A percentile compares a stretch with the other conserved stretches of the same genome.
Evolutionary conservation across 2,329 filamentous ascomycete genomes (phyloP).

Genomic region (Berkeleyomyces basicola): DNA sequence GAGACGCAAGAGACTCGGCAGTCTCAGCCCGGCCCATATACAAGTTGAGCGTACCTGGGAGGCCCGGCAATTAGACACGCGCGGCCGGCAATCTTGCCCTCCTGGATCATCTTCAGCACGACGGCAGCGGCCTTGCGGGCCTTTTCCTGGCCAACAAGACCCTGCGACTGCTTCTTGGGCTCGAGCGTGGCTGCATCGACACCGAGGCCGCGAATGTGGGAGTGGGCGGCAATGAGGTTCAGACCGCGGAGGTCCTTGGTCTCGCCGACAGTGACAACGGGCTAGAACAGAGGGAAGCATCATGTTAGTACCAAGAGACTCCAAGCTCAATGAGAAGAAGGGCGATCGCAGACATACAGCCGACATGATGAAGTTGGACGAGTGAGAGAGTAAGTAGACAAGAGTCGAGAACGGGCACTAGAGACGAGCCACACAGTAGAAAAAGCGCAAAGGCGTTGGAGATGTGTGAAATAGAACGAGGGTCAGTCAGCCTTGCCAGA

Average conservation of each 20-base stretch:
- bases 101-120: constrained; percentile 96
- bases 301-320: constrained; percentile 8
- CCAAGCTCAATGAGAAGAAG: not conserved
- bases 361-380: constrained; percentile 27
- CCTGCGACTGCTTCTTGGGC: constrained; percentile 70
- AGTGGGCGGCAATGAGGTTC: constrained; percentile 96
- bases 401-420: not conserved
- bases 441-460: not conserved
- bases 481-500: constrained; percentile 18
- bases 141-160: constrained; percentile 89
- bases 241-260: constrained; percentile 89
- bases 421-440: not conserved
- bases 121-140: constrained; percentile 91
- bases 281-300: constrained; percentile 22
- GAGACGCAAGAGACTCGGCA: not conserved
- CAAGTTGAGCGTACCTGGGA: constrained; percentile 40
- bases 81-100: constrained; percentile 92
- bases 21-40: constrained; percentile 11
- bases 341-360: constrained; percentile 28
- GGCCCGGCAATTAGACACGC: constrained; percentile 90
- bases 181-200: constrained; percentile 85
- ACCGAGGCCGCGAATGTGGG: constrained; percentile 88
- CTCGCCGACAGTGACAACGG: constrained; percentile 69
- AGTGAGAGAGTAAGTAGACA: not conserved
- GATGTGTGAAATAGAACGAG: not conserved